Evolutionary conservation across 345 rosid genomes (phyloP).

Genomic region (Brassica cretica): DNA sequence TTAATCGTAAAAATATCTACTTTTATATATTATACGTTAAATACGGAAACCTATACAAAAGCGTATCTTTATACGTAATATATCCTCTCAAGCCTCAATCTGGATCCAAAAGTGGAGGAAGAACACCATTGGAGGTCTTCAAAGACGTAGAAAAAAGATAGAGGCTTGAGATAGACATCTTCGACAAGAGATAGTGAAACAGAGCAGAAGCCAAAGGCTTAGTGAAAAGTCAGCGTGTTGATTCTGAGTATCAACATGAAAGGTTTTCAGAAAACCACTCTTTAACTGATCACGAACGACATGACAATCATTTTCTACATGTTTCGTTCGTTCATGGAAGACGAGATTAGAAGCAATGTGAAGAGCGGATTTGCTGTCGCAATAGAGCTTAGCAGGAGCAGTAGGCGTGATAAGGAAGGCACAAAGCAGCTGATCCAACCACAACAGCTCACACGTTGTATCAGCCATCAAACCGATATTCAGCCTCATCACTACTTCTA

Average conservation of each 20-base stretch:
- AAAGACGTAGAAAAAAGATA: background rate
- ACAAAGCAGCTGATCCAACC: background rate
- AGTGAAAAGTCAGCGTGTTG: background rate
- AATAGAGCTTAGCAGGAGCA: background rate
- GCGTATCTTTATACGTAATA: too few relatives aligned
- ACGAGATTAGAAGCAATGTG: background rate
- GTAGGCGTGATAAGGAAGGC: background rate
- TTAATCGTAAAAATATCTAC: too few relatives aligned
- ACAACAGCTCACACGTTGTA: background rate
- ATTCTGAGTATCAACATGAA: background rate
- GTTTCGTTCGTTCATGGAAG: background rate
- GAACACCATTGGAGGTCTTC: background rate
- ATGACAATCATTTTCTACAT: background rate
- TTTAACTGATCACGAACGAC: background rate
- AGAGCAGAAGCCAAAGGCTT: background rate
- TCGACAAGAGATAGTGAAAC: background rate
- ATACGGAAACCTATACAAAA: too few relatives aligned
- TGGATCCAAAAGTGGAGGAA: background rate
- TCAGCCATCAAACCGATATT: background rate
- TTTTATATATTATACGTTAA: too few relatives aligned
- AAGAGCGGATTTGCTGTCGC: background rate
- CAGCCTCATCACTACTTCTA: background rate
- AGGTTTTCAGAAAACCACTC: background rate
- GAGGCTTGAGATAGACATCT: background rate
- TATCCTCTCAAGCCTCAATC: background rate